Conservation (phyloP, 371 early-diverging fungal species). For the Apophysomyces ossiformis region DNA sequence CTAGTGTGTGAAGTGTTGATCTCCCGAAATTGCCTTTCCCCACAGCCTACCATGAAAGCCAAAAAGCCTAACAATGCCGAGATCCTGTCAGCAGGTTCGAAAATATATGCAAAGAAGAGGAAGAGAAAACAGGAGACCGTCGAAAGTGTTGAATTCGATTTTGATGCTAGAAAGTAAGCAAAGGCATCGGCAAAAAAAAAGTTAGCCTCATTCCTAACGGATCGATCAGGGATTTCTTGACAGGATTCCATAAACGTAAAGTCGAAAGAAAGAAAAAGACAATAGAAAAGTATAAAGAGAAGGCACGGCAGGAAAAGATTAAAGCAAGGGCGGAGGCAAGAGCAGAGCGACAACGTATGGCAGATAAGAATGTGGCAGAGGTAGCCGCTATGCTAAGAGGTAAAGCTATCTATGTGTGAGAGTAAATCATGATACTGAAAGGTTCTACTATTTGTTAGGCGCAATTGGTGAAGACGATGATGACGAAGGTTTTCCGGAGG, state of each 20-base stretch:
- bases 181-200: too few relatives aligned
- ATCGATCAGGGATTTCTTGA: slow-evolving; percentile 65
- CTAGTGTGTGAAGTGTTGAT: too few relatives aligned
- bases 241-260: slow-evolving; percentile 86
- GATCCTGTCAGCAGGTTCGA: slow-evolving; percentile 68
- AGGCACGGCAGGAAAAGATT: slow-evolving; percentile 59
- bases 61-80: slow-evolving; percentile 57
- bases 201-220: background rate
- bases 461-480: slow-evolving; percentile 25
- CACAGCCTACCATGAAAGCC: background rate
- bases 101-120: slow-evolving; percentile 76
- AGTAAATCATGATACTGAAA: background rate
- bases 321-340: slow-evolving; percentile 55
- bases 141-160: slow-evolving; percentile 68
- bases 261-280: slow-evolving; percentile 69
- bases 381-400: slow-evolving; percentile 47
- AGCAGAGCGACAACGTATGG: slow-evolving; percentile 48
- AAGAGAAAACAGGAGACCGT: slow-evolving; percentile 65
- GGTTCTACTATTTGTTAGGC: background rate
- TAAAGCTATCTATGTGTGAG: slow-evolving; percentile 7
- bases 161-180: slow-evolving; percentile 62
- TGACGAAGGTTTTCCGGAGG: slow-evolving; percentile 35
- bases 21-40: too few relatives aligned
- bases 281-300: slow-evolving; percentile 54
- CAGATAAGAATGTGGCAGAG: slow-evolving; percentile 50